phyloP scores from a whole-genome alignment of 306 rosid genomes.

The Chamaecrista fasciculata region DNA sequence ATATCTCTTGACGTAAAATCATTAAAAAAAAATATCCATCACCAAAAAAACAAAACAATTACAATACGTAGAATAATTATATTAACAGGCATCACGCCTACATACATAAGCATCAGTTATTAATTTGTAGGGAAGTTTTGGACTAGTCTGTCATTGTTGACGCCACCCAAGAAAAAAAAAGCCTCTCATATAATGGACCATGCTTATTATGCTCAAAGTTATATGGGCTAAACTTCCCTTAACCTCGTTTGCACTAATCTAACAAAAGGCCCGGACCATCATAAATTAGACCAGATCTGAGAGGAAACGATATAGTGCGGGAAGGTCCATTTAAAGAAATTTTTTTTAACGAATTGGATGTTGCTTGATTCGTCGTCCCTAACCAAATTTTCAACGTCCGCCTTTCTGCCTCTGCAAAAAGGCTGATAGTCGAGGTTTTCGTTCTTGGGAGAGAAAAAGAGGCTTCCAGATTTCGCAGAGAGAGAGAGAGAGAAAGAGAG shows the following conservation, averaged over 20 bases:
- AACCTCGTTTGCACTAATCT: too few relatives aligned
- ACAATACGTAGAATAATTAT: too few relatives aligned
- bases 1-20: too few relatives aligned
- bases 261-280: too few relatives aligned
- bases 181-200: neutral
- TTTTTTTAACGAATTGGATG: conserved; percentile 19
- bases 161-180: too few relatives aligned
- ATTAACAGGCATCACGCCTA: too few relatives aligned
- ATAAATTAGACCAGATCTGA: neutral
- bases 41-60: too few relatives aligned
- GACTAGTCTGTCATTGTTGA: neutral
- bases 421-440: conserved; percentile 17
- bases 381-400: neutral
- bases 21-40: too few relatives aligned
- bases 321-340: conserved; percentile 27
- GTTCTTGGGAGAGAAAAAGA: conserved; percentile 24
- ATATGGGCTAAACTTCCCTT: neutral
- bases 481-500: neutral
- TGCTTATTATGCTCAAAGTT: neutral
- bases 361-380: conserved; percentile 22
- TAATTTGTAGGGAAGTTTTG: too few relatives aligned
- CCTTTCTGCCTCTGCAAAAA: conserved; percentile 13
- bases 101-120: too few relatives aligned
- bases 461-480: neutral
- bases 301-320: neutral